Percentiles rank a stretch among this genome's conserved stretches.
These are phyloP conservation scores for Aspergillus alliaceus DNA, from an alignment of 2,329 filamentous ascomycete species.

Conservation along the genomic window DNA sequence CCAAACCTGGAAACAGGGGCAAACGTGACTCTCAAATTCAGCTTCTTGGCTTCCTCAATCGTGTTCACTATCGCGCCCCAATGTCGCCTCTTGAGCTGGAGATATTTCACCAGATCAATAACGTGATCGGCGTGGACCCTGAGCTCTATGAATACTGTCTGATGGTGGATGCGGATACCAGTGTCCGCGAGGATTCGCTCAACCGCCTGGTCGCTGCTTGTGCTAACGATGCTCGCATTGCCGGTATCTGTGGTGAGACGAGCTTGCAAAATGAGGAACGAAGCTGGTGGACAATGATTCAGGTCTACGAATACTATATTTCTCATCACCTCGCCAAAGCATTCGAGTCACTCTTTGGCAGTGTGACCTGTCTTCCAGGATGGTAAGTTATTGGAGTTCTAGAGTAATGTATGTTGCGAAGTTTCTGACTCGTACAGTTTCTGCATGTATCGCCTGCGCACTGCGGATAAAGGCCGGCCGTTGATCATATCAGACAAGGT, in stretches of 20 bases:
- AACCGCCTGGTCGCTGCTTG: slow-evolving; percentile 91
- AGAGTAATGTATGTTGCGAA: not conserved
- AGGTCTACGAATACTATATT: slow-evolving; percentile 99
- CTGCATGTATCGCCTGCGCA: slow-evolving; percentile 96
- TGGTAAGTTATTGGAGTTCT: slow-evolving; percentile 65
- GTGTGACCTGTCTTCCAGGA: slow-evolving; percentile 97
- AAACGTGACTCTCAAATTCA: slow-evolving; percentile 98
- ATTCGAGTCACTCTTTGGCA: slow-evolving; percentile 96
- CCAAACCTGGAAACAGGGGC: slow-evolving; percentile 95
- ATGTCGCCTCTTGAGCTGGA: slow-evolving; percentile 97
- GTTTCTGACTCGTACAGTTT: slow-evolving; percentile 66
- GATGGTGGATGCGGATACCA: slow-evolving; percentile 97
- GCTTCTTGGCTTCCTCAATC: slow-evolving; percentile 96
- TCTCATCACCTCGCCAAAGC: slow-evolving; percentile 96
- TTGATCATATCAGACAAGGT: slow-evolving; percentile 89
- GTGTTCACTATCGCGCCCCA: slow-evolving; percentile 86
- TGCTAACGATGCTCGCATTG: slow-evolving; percentile 92
- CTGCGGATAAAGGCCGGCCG: slow-evolving; percentile 89
- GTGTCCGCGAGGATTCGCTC: slow-evolving; percentile 85
- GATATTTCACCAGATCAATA: slow-evolving; percentile 99
- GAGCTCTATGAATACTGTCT: slow-evolving; percentile 96
- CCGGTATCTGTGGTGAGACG: slow-evolving; percentile 95
- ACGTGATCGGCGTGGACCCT: slow-evolving; percentile 96
- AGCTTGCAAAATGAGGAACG: slow-evolving; percentile 92
- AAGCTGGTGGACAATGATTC: slow-evolving; percentile 99